Percentiles rank a stretch among this genome's conserved stretches.
phyloP scores from a whole-genome alignment of 306 rosid genomes.

The Cucurbita ficifolia region DNA sequence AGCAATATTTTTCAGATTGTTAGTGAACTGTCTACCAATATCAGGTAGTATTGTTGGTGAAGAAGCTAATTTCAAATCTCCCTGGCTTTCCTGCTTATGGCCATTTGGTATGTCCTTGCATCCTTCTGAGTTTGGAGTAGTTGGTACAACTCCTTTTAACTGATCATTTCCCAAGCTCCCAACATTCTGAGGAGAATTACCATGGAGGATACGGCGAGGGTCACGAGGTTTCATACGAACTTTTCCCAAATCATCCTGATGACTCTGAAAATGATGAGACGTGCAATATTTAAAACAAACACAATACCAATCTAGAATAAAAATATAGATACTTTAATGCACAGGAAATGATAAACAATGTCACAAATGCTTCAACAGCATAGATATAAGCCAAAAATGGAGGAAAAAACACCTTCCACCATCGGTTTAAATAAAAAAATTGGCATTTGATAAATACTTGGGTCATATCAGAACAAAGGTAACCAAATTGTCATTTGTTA shows the following conservation, averaged over 20 bases:
- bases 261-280: constrained; percentile 13
- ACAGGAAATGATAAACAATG: not conserved
- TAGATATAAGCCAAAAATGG: not conserved
- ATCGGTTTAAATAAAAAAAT: not conserved
- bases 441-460: not conserved
- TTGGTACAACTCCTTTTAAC: constrained; percentile 23
- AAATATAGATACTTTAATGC: not conserved
- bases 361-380: not conserved
- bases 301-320: not conserved
- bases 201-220: constrained; percentile 85
- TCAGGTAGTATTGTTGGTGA: constrained; percentile 45
- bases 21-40: constrained; percentile 64
- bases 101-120: constrained; percentile 32
- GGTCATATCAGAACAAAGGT: not conserved
- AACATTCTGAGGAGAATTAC: constrained; percentile 37
- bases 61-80: constrained; percentile 28
- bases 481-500: not conserved
- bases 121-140: constrained; percentile 23
- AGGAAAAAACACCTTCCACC: not conserved
- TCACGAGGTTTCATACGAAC: constrained; percentile 97
- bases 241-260: constrained; percentile 47
- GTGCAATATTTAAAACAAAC: not conserved
- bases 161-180: constrained; percentile 56
- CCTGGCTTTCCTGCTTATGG: constrained; percentile 37
- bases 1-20: constrained; percentile 72